These are phyloP conservation scores for Xylaria bambusicola DNA, from an alignment of 495 filamentous ascomycete genomes.

Conservation along the genomic window DNA sequence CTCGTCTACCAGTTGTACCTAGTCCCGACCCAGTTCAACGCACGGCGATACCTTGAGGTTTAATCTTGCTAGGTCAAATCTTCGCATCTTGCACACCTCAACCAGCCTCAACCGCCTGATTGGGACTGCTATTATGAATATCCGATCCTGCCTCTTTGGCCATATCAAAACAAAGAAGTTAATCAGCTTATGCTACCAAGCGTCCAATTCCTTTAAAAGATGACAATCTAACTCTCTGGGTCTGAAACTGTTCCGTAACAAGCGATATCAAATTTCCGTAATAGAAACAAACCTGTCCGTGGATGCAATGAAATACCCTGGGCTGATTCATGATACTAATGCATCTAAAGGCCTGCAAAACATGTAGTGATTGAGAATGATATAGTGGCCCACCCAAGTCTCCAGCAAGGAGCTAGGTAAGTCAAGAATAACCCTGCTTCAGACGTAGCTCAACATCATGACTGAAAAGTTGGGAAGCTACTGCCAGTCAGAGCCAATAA, in stretches of 20 bases:
- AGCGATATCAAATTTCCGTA: slow-evolving; percentile 11
- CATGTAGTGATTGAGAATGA: slow-evolving; percentile 23
- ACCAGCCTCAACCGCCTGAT: neutral
- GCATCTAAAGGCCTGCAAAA: slow-evolving; percentile 28
- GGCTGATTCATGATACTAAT: slow-evolving; percentile 30
- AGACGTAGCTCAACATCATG: neutral
- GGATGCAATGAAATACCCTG: slow-evolving; percentile 21
- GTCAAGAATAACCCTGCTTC: slow-evolving; percentile 17
- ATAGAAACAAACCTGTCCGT: neutral
- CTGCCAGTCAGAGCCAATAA: slow-evolving; percentile 35
- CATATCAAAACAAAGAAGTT: slow-evolving; percentile 1
- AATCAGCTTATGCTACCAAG: slow-evolving; percentile 5
- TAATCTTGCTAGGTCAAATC: slow-evolving; percentile 9
- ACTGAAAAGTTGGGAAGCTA: slow-evolving; percentile 8
- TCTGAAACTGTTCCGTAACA: slow-evolving; percentile 10
- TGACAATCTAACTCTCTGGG: slow-evolving; percentile 6
- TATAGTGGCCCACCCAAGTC: neutral
- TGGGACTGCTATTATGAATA: slow-evolving; percentile 1
- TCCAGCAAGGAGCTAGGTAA: slow-evolving; percentile 9
- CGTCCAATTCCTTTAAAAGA: slow-evolving; percentile 12
- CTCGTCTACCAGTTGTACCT: slow-evolving; percentile 4
- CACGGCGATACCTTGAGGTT: slow-evolving; percentile 8
- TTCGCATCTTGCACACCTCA: slow-evolving; percentile 2
- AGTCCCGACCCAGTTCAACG: slow-evolving; percentile 12
- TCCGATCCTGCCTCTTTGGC: slow-evolving; percentile 1